Evolutionary conservation across 306 rosid genomes (phyloP).

Genomic region (Quercus variabilis): DNA sequence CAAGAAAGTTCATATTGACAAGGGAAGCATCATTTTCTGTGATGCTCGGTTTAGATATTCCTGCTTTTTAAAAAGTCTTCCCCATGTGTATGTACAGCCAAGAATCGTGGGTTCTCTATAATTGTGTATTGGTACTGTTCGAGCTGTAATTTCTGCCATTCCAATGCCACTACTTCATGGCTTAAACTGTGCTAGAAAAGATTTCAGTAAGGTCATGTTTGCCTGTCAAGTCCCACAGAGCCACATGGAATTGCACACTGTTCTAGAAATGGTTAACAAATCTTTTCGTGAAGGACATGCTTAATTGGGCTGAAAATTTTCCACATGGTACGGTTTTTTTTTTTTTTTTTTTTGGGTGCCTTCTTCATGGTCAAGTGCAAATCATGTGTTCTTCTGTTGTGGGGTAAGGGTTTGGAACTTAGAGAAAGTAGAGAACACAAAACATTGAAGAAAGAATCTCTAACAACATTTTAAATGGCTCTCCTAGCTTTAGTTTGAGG

Average conservation of each 20-base stretch:
- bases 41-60: conserved; percentile 25
- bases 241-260: conserved; percentile 41
- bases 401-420: background rate
- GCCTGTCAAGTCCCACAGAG: conserved; percentile 37
- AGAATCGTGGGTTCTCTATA: conserved; percentile 47
- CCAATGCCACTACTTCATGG: conserved; percentile 39
- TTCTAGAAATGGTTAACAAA: conserved; percentile 5
- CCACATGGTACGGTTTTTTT: too few species aligned
- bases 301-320: background rate
- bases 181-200: conserved; percentile 30
- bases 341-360: background rate
- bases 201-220: conserved; percentile 30
- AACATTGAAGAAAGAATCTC: background rate
- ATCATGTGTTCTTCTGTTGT: background rate
- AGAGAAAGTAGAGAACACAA: background rate
- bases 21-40: conserved; percentile 36
- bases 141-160: conserved; percentile 40
- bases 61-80: conserved; percentile 20
- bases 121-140: conserved; percentile 23
- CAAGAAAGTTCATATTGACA: conserved; percentile 20
- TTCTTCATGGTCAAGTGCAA: background rate
- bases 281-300: conserved; percentile 3
- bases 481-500: background rate
- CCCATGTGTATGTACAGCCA: conserved; percentile 54
- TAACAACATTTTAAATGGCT: background rate